These are phyloP conservation scores for Rosa rugosa DNA, from an alignment of 306 rosid species.

Conservation along the genomic window DNA sequence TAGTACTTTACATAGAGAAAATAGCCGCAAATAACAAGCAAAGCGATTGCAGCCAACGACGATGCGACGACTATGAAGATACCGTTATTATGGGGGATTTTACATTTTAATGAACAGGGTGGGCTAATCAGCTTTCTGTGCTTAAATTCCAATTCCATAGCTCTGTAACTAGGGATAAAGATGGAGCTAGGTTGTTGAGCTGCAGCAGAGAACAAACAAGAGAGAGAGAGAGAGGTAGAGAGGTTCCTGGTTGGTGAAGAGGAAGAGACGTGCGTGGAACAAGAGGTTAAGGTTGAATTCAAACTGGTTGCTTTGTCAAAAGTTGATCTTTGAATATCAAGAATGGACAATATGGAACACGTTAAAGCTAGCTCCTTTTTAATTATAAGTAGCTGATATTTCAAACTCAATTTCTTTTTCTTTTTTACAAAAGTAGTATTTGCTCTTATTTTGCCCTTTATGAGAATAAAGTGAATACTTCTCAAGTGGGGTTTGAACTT, in stretches of 20 bases:
- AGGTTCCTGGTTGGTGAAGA: background rate
- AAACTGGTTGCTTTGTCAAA: background rate
- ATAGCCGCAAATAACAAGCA: conserved; percentile 24
- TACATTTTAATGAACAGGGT: background rate
- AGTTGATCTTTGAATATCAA: background rate
- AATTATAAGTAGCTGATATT: background rate
- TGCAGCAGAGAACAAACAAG: conserved; percentile 5
- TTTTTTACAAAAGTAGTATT: too few relatives aligned
- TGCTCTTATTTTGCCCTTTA: background rate
- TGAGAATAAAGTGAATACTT: background rate
- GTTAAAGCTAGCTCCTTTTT: background rate
- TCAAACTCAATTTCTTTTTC: background rate
- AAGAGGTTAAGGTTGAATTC: background rate
- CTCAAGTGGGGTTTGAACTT: background rate
- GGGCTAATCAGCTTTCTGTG: conserved; percentile 13
- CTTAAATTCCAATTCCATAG: conserved; percentile 42
- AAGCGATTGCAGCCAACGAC: conserved; percentile 30
- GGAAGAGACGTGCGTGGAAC: conserved; percentile 2
- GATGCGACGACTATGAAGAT: conserved; percentile 17
- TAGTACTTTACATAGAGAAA: conserved; percentile 32
- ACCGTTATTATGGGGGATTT: conserved; percentile 3
- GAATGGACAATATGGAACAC: background rate
- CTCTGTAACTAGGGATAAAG: background rate
- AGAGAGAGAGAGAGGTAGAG: background rate
- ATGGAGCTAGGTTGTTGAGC: background rate